Base-by-base conservation (phyloP, 148 eudicot species). In the Heliosperma pusillum region DNA sequence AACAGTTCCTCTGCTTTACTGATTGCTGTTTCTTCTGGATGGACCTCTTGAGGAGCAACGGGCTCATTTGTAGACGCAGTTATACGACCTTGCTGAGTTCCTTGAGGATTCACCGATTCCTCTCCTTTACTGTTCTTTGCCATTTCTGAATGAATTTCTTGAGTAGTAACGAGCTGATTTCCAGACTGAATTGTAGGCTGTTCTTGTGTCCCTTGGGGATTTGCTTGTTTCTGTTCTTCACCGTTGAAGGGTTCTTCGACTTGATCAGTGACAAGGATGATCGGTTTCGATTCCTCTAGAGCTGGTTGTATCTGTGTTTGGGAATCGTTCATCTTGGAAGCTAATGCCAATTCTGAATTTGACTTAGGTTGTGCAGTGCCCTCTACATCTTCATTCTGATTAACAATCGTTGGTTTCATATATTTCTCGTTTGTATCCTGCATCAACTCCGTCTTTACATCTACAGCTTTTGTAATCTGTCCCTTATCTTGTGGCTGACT, bases 211-310 rank as follows among this genome's bases (percentile, higher is more conserved):
- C 25, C 72, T 29, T 19, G 26, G 42, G 65, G 0, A 27, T 53
- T 52, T 24, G 15, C 45, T 16, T n/a, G 79, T 55, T 71, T 79
- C 76, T 66, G 67, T 50, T 50, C 74, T 75, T 50, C 25, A 56
- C 20, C 52, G 21, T 60, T 70, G 36, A 69, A 44, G 36, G 50
- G 5, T 27, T 57, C 72, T 53, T 63, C 36, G 22, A 42, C 30
- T 44, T 70, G 84, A 29, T 47, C 69, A n/a, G 2, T 65, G 20
- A 47, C 70, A 68, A 30, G 44, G 61, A 36, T 69, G 63, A 13
- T 73, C 30, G 59, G 66, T 21, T n/a, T 66, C 9, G 64, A 16
- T 59, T 66, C 73, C 47, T 58, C 55, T 29, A 16, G 12, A 22
- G 6, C 62, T 17, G 74, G 20, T 24, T 44, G 44, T 53, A 69